Percentiles rank a stretch among this genome's conserved stretches.
Conservation (phyloP, 331 rosid genomes). For the Rhamnella rubrinervis region DNA sequence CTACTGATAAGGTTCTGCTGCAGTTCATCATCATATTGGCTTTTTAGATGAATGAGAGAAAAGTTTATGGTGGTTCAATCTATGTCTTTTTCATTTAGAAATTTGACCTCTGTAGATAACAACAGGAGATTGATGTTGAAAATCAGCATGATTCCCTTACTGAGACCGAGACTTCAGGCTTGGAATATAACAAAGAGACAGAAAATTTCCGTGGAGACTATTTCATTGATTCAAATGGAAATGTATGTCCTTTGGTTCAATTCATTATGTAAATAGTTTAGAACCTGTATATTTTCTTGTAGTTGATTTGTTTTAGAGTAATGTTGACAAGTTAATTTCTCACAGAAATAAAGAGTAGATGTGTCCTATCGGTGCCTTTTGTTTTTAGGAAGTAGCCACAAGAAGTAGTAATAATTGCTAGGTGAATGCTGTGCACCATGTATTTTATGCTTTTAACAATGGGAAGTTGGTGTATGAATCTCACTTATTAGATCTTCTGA, state of each 20-base stretch:
- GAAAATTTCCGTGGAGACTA: slow-evolving; percentile 55
- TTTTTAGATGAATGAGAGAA: slow-evolving; percentile 31
- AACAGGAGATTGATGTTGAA: slow-evolving; percentile 66
- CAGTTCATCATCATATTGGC: slow-evolving; percentile 13
- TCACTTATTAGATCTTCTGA: too few species aligned
- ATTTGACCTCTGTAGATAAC: slow-evolving; percentile 61
- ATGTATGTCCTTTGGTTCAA: slow-evolving; percentile 16
- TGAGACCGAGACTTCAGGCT: slow-evolving; percentile 38
- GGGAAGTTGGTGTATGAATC: too few species aligned
- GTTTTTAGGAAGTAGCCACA: too few species aligned
- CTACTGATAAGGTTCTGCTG: slow-evolving; percentile 51
- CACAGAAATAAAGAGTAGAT: too few species aligned
- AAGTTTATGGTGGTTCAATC: slow-evolving; percentile 23
- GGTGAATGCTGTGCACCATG: too few species aligned
- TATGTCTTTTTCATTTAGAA: slow-evolving; percentile 55
- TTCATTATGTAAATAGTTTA: not conserved
- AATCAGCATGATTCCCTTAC: slow-evolving; percentile 30
- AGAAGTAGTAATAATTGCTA: too few species aligned
- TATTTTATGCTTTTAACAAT: too few species aligned
- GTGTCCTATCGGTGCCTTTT: too few species aligned
- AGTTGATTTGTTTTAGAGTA: not conserved
- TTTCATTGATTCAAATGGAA: slow-evolving; percentile 21
- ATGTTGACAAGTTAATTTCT: not conserved
- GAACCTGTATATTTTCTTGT: not conserved
- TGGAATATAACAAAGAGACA: slow-evolving; percentile 34